Evolutionary conservation across 78 protist species (phyloP).

Genomic region (Cyanophora paradoxa): DNA sequence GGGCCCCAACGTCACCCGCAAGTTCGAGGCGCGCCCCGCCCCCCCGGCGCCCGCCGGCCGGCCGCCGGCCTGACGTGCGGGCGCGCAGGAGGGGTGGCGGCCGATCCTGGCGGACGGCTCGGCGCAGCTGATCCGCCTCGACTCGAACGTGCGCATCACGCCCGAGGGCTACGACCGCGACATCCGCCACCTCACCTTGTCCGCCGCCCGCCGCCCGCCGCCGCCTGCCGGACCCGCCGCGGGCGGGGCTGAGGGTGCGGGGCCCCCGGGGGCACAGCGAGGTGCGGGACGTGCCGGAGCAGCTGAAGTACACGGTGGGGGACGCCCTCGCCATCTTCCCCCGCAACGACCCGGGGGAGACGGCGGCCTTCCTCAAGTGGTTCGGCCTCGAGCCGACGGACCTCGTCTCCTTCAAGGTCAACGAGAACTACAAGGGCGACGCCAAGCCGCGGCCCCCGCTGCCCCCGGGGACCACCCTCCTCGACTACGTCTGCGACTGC

Average conservation of each 20-base stretch:
- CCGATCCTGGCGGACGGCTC: no score
- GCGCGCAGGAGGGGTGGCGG: no score
- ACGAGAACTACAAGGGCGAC: neutral
- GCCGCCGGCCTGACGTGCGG: no score
- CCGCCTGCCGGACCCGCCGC: no score
- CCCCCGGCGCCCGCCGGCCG: no score
- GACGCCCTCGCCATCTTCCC: constrained; percentile 70
- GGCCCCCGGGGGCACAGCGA: no score
- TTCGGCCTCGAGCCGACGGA: constrained; percentile 31
- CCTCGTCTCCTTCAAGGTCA: no score
- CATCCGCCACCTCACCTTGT: no score
- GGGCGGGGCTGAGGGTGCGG: no score
- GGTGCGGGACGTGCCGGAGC: constrained; percentile 3
- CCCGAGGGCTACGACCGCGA: constrained; percentile 48
- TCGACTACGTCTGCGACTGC: constrained; percentile 9
- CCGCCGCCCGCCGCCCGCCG: no score
- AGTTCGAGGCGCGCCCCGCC: no score
- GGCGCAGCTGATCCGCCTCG: neutral
- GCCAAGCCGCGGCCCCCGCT: neutral
- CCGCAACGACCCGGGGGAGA: constrained; percentile 26
- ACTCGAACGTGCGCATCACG: constrained; percentile 27
- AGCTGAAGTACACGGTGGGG: constrained; percentile 43
- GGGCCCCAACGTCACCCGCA: no score
- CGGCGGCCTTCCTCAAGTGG: constrained; percentile 30
- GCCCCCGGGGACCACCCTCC: neutral